These are phyloP conservation scores for Ceratobasidium sp. DNA, from an alignment of 1,284 basidiomycete species.

Conservation along the genomic window DNA sequence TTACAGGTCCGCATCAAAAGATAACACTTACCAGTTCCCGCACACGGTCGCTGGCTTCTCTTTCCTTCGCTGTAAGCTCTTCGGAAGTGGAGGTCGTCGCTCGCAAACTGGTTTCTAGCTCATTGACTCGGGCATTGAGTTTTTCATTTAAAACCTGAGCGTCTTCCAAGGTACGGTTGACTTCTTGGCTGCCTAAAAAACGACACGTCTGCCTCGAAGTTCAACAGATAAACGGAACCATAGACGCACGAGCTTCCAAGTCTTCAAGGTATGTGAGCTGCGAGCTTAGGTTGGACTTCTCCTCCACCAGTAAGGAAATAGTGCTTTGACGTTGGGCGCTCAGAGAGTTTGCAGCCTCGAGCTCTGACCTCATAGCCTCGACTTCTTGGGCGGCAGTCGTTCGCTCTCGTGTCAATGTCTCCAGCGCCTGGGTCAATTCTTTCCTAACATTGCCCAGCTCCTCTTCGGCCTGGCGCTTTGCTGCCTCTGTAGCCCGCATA, in stretches of 20 bases:
- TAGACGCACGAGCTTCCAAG: constrained; percentile 30
- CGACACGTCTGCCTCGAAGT: neutral
- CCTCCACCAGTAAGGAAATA: constrained; percentile 28
- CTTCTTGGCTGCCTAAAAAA: constrained; percentile 46
- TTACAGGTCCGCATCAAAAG: neutral
- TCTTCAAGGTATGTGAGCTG: constrained; percentile 29
- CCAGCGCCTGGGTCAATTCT: constrained; percentile 60
- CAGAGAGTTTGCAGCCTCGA: constrained; percentile 52
- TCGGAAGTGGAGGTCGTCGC: constrained; percentile 1
- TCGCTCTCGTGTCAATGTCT: constrained; percentile 70
- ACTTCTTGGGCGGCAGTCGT: constrained; percentile 61
- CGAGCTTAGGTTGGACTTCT: constrained; percentile 24
- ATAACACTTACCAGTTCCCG: constrained; percentile 27
- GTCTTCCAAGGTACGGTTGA: constrained; percentile 45
- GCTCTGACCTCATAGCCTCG: constrained; percentile 56
- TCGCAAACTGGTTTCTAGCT: constrained; percentile 25
- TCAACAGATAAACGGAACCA: neutral
- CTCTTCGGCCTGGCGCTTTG: constrained; percentile 47
- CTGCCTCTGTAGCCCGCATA: constrained; percentile 24
- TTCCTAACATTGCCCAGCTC: constrained; percentile 57
- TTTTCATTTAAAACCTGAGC: constrained; percentile 37
- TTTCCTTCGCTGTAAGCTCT: constrained; percentile 24
- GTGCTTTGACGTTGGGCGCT: constrained; percentile 35
- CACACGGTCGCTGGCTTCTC: constrained; percentile 34
- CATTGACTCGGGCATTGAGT: constrained; percentile 17